phyloP scores from a whole-genome alignment of 805 yeast species.

The Candida nonsorbophila region DNA sequence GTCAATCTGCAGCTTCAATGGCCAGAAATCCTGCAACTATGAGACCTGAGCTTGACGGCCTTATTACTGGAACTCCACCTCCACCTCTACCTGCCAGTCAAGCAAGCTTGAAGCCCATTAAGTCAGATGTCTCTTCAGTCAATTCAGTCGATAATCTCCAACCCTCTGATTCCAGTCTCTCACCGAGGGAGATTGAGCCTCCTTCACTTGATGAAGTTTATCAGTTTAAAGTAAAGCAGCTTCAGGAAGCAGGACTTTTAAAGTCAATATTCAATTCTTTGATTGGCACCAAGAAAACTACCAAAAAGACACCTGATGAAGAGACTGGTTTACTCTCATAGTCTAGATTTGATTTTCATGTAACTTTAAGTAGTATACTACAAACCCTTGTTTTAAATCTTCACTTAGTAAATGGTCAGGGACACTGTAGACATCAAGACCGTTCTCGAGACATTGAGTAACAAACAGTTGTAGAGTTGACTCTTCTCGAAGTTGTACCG shows the following conservation, averaged over 20 bases:
- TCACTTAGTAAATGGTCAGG: constrained; percentile 22
- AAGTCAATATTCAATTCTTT: constrained; percentile 1
- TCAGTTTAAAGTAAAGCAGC: constrained; percentile 17
- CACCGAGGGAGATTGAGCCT: constrained; percentile 31
- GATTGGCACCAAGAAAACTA: not conserved
- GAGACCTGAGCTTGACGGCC: constrained; percentile 27
- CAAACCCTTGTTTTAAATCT: constrained; percentile 38
- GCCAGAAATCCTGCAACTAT: constrained; percentile 35
- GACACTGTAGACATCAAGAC: constrained; percentile 31
- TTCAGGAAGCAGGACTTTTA: constrained; percentile 7
- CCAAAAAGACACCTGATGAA: constrained; percentile 2
- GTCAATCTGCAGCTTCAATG: constrained; percentile 36
- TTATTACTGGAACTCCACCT: constrained; percentile 23
- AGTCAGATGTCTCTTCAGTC: constrained; percentile 16
- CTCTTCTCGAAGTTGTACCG: constrained; percentile 51
- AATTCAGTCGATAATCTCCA: constrained; percentile 13
- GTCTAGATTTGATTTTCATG: too few relatives aligned
- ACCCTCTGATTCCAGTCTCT: constrained; percentile 13
- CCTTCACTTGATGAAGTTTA: constrained; percentile 24
- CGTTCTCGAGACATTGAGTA: constrained; percentile 17
- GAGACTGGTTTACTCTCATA: constrained; percentile 2
- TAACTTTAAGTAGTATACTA: constrained; percentile 29
- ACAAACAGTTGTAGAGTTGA: constrained; percentile 46
- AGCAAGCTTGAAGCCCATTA: constrained; percentile 12
- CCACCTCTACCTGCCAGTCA: constrained; percentile 9